Conservation (phyloP, 371 early-diverging fungal genomes). For the Mortierella sp. region DNA sequence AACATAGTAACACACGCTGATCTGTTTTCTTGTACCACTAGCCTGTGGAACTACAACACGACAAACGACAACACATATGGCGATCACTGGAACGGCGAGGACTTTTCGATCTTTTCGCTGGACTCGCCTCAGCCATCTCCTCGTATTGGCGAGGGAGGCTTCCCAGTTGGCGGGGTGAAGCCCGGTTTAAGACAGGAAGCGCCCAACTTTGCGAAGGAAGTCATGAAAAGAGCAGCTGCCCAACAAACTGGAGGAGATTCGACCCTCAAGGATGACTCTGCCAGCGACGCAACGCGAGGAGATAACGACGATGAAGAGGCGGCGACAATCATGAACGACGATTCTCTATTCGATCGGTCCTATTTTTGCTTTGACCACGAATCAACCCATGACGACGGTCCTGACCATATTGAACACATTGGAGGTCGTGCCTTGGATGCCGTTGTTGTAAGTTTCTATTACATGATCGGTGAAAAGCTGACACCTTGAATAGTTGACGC, state of each 20-base stretch:
- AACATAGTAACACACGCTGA: background rate
- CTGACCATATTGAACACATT: constrained; percentile 66
- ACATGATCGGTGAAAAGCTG: background rate
- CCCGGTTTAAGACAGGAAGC: constrained; percentile 30
- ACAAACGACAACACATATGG: constrained; percentile 83
- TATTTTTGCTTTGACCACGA: constrained; percentile 35
- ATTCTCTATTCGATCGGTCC: constrained; percentile 44
- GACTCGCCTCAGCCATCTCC: constrained; percentile 43
- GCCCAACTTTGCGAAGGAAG: constrained; percentile 49
- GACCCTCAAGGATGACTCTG: background rate
- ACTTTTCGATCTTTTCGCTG: constrained; percentile 83
- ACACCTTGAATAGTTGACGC: background rate
- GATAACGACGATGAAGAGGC: constrained; percentile 17
- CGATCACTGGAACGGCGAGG: constrained; percentile 93
- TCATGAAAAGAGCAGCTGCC: constrained; percentile 38
- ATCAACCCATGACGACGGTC: constrained; percentile 28
- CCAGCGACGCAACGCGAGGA: background rate
- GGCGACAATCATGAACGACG: constrained; percentile 11
- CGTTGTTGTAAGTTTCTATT: constrained; percentile 66
- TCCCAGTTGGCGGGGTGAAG: background rate
- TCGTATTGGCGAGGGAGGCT: background rate
- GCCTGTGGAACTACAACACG: constrained; percentile 89
- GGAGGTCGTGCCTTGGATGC: constrained; percentile 89
- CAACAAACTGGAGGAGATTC: constrained; percentile 12
- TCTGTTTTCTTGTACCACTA: constrained; percentile 37